phyloP scores from a whole-genome alignment of 1,284 basidiomycete species.

The Ganoderma boninense region DNA sequence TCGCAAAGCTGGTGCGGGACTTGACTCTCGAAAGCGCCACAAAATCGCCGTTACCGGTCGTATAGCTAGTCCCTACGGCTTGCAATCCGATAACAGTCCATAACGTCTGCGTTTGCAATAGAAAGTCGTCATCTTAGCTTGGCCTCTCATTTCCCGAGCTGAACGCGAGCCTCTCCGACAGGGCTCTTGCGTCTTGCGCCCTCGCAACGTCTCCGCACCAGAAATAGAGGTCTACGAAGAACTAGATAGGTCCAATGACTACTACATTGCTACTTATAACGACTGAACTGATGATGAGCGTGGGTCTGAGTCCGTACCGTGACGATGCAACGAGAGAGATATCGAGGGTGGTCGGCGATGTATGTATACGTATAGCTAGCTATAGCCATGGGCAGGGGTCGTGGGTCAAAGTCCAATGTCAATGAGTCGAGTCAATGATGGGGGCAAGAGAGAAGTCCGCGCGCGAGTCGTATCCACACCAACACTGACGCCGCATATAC shows the following conservation, averaged over 20 bases:
- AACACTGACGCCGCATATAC: constrained; percentile 25
- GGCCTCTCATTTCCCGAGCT: too few species aligned
- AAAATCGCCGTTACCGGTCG: too few species aligned
- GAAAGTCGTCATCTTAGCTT: too few species aligned
- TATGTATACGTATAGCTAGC: constrained; percentile 15
- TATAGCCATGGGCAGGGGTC: constrained; percentile 7
- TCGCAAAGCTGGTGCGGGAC: too few species aligned
- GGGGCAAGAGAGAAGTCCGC: constrained; percentile 1
- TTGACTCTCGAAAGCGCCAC: too few species aligned
- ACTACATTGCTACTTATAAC: constrained; percentile 36
- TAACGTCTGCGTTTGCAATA: too few species aligned
- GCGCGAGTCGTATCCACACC: constrained; percentile 8
- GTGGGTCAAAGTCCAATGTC: constrained; percentile 22
- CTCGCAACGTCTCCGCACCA: too few species aligned
- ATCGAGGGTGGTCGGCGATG: constrained; percentile 4
- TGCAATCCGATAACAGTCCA: too few species aligned
- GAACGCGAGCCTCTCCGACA: too few species aligned
- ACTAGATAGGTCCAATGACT: constrained; percentile 35
- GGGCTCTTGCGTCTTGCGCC: too few species aligned
- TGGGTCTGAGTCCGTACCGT: constrained; percentile 23
- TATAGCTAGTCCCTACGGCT: too few species aligned
- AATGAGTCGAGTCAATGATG: constrained; percentile 21
- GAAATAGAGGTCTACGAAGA: too few species aligned
- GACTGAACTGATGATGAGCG: constrained; percentile 33
- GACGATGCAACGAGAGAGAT: constrained; percentile 31